These are phyloP conservation scores for Penicillium sp. DNA, from an alignment of 2,329 filamentous ascomycete species.

Conservation along the genomic window DNA sequence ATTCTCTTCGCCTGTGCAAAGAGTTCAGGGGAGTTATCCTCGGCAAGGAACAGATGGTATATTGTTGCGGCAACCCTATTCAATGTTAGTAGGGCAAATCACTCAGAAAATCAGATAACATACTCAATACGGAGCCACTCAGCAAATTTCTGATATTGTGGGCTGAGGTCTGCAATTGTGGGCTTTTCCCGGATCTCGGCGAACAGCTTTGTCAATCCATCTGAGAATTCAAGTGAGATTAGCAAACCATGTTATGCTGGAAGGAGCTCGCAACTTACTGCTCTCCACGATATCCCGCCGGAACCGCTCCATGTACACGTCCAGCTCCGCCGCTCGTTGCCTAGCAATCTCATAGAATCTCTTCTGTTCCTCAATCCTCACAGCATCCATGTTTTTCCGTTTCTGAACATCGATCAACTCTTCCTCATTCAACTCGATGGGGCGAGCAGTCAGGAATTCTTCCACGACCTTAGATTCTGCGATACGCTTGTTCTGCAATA, in stretches of 20 bases:
- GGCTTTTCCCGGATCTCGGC: conserved; percentile 88
- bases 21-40: conserved; percentile 95
- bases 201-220: conserved; percentile 90
- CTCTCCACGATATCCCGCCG: conserved; percentile 65
- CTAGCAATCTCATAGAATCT: conserved; percentile 94
- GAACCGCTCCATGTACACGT: conserved; percentile 94
- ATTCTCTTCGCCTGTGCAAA: conserved; percentile 93
- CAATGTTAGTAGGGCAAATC: conserved; percentile 11
- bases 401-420: conserved; percentile 77
- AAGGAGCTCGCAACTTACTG: conserved; percentile 56
- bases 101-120: conserved; percentile 16
- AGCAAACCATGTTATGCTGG: conserved; percentile 19
- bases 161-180: conserved; percentile 80
- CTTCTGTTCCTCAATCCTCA: conserved; percentile 86
- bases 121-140: conserved; percentile 94
- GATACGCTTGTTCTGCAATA: conserved; percentile 80
- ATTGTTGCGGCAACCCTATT: conserved; percentile 79
- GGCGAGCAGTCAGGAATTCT: conserved; percentile 75
- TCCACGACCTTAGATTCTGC: conserved; percentile 78
- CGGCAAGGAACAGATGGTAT: conserved; percentile 94
- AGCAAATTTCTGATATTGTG: conserved; percentile 96
- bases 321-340: conserved; percentile 83
- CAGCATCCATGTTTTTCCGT: conserved; percentile 79
- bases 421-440: conserved; percentile 72
- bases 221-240: conserved; percentile 34